Evolutionary conservation across 2,329 filamentous ascomycete genomes (phyloP).

Genomic region (Diaporthe destruens): DNA sequence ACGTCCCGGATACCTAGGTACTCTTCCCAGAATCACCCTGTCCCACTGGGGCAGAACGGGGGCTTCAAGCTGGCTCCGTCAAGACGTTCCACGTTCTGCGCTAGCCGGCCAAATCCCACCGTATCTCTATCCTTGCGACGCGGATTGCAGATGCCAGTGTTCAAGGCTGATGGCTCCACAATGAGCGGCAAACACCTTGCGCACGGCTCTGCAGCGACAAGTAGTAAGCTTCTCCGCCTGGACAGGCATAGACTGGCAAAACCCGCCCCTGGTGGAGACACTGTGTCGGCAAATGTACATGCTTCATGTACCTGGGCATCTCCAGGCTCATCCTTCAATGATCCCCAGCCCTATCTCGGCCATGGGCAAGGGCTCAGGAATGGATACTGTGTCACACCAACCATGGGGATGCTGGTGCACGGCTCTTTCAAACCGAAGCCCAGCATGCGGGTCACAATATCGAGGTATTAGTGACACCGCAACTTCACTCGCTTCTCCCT

Average conservation of each 20-base stretch:
- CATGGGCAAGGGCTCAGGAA: constrained; percentile 3
- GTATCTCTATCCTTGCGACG: constrained; percentile 1
- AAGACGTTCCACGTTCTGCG: neutral
- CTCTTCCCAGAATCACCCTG: neutral
- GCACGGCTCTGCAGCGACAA: constrained; percentile 1
- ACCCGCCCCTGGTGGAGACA: neutral
- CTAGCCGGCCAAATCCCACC: neutral
- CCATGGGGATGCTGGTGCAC: constrained; percentile 25
- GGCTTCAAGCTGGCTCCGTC: neutral
- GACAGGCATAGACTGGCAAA: neutral
- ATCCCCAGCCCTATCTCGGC: constrained; percentile 14
- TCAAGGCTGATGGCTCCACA: constrained; percentile 12
- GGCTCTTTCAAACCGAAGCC: constrained; percentile 15
- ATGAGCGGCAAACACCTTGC: constrained; percentile 12
- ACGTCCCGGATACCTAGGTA: constrained; percentile 7
- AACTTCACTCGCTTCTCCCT: constrained; percentile 7
- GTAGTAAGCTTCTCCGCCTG: constrained; percentile 17
- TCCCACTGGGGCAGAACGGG: neutral
- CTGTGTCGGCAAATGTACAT: constrained; percentile 18
- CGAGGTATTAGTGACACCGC: constrained; percentile 28
- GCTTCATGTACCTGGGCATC: neutral
- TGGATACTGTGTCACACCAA: constrained; percentile 32
- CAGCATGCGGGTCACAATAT: constrained; percentile 21
- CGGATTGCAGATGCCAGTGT: neutral
- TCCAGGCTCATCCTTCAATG: constrained; percentile 5